A percentile compares a stretch with the other conserved stretches of the same genome.
phyloP scores from a whole-genome alignment of 1,284 basidiomycete genomes.

The Ceratobasidium sp. region DNA sequence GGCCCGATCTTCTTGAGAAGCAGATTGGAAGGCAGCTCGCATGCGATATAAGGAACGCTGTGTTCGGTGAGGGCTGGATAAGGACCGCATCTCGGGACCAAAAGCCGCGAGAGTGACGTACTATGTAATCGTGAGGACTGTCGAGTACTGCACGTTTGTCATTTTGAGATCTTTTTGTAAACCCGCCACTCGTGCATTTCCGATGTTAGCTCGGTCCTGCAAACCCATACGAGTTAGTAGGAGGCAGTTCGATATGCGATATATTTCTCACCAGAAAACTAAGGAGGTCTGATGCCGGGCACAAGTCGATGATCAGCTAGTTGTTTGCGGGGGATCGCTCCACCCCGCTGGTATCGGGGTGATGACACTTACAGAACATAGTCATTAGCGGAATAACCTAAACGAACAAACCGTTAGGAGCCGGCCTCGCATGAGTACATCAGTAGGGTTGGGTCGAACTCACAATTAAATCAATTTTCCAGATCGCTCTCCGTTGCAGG shows the following conservation, averaged over 20 bases:
- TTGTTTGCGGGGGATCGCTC: not conserved
- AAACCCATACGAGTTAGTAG: not conserved
- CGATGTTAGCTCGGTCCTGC: conserved; percentile 58
- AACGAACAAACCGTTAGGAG: conserved; percentile 7
- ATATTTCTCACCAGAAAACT: conserved; percentile 42
- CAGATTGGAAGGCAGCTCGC: conserved; percentile 70
- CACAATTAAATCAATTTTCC: conserved; percentile 41
- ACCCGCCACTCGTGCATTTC: conserved; percentile 70
- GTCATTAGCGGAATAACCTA: conserved; percentile 39
- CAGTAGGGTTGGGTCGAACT: conserved; percentile 10
- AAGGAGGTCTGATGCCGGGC: conserved; percentile 24
- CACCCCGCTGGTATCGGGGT: not conserved
- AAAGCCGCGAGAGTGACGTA: conserved; percentile 51
- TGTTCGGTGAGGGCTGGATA: conserved; percentile 31
- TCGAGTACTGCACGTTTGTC: conserved; percentile 64
- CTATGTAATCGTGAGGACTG: conserved; percentile 66
- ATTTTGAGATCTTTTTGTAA: conserved; percentile 65
- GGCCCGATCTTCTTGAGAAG: conserved; percentile 66
- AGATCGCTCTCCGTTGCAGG: conserved; percentile 33
- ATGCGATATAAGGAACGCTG: conserved; percentile 66
- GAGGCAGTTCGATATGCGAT: not conserved
- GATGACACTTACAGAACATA: conserved; percentile 41
- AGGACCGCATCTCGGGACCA: conserved; percentile 43
- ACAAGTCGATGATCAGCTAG: not conserved
- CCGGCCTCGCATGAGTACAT: not conserved